Base-by-base conservation (phyloP, 2,329 filamentous ascomycete genomes). In the Daldinia sp. region DNA sequence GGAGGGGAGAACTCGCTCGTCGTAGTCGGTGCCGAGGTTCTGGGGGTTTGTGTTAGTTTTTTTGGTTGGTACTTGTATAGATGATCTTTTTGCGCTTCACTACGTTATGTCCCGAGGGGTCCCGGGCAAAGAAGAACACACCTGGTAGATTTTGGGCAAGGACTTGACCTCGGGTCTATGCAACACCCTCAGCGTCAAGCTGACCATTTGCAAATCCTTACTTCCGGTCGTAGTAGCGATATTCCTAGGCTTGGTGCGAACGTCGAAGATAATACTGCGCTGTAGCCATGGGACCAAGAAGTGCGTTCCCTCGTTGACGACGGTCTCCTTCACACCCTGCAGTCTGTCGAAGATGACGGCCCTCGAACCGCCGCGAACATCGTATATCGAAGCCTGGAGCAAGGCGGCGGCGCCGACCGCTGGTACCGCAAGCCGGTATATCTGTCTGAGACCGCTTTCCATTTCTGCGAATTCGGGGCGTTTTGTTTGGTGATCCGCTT, bases 131-230 rank as follows among this genome's bases (percentile, higher is more conserved):
- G 32, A 55, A 25, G 21, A 39, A 73, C 84, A 68, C 80, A 97
- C 94, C 88, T 98, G 95, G 85, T 99, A 99, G 75, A 99, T 99
- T 83, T 94, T 96, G 63, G 95, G 96, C 76, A 99, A 83, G 73
- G 90, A 87, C 83, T 92, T 88, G 73, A 99, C 94, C 59, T 97
- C 94, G 4, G 96, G 95, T 72, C 96, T 87, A 82, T 98, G 94
- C 78, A 99, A 81, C 68, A 99, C 95, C 79, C 95, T 87, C 77
- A 99, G 85, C 55, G 95, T 99, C 85, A 99, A 86, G 85, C 93
- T 97, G 75, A 99, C 95, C 95, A 99, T 99, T 84, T 99, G 95
- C 85, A 99, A 81, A 82, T 99, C 95, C 87, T 99, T 99, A 86
- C 90, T 94, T 61, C 95, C 95, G 10, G 95, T 99, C 21, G 95